These are phyloP conservation scores for Dactylis glomerata DNA, from an alignment of 176 grass and related monocot genomes.

Conservation along the genomic window DNA sequence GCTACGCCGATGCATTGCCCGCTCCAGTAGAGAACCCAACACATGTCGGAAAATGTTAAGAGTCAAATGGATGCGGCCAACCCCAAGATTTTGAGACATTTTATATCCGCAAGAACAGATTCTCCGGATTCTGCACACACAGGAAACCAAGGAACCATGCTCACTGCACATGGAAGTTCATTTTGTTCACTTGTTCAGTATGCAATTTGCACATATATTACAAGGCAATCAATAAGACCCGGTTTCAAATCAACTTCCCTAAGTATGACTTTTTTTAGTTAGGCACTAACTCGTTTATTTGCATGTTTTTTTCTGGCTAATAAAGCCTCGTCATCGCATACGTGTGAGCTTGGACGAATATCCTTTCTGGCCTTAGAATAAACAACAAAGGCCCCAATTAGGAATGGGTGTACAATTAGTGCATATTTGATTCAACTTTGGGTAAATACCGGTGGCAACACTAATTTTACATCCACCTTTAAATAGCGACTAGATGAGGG, in stretches of 20 bases:
- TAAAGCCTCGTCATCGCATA: no score
- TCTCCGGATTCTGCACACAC: constrained; percentile 18
- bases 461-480: no score
- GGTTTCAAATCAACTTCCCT: background rate
- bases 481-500: no score
- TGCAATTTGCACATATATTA: background rate
- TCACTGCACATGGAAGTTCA: constrained; percentile 18
- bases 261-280: no score
- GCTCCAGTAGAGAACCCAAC: background rate
- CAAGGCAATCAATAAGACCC: background rate
- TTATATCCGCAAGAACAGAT: background rate
- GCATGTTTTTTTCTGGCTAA: constrained; percentile 5
- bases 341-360: no score
- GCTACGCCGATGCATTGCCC: background rate
- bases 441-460: no score
- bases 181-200: background rate
- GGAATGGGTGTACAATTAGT: no score
- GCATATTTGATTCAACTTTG: no score
- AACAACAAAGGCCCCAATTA: no score
- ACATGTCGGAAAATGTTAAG: constrained; percentile 12
- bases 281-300: background rate
- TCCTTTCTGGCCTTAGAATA: no score
- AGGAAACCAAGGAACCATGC: background rate
- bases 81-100: constrained; percentile 20
- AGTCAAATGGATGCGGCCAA: constrained; percentile 14